A percentile compares a stretch with the other conserved stretches of the same genome.
These are phyloP conservation scores for Ustilago sp. DNA, from an alignment of 1,284 basidiomycete species.

Conservation along the genomic window DNA sequence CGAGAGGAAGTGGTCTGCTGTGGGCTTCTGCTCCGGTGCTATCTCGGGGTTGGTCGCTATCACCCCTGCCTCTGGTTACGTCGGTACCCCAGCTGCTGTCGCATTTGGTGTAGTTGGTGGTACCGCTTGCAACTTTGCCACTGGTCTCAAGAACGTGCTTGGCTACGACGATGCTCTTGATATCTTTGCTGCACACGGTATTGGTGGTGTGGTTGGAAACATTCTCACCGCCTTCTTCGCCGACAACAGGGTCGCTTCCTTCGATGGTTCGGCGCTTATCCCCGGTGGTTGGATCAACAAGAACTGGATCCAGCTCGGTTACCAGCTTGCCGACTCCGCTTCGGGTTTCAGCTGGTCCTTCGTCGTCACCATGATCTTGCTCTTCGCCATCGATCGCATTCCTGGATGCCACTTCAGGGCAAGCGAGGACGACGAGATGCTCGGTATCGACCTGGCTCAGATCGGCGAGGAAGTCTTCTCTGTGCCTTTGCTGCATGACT, in stretches of 20 bases:
- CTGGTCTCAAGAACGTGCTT: slow-evolving; percentile 81
- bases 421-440: slow-evolving; percentile 84
- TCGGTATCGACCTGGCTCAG: slow-evolving; percentile 92
- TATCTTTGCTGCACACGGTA: slow-evolving; percentile 87
- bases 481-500: slow-evolving; percentile 33
- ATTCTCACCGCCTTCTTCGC: slow-evolving; percentile 88
- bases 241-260: slow-evolving; percentile 82
- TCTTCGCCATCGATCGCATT: slow-evolving; percentile 92
- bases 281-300: slow-evolving; percentile 92
- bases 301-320: slow-evolving; percentile 78
- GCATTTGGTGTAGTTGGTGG: slow-evolving; percentile 79
- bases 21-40: slow-evolving; percentile 96
- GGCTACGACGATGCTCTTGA: slow-evolving; percentile 72
- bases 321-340: slow-evolving; percentile 85
- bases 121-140: slow-evolving; percentile 89
- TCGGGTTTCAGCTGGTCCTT: slow-evolving; percentile 65
- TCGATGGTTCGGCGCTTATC: slow-evolving; percentile 73
- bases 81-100: slow-evolving; percentile 63
- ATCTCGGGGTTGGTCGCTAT: slow-evolving; percentile 84
- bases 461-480: slow-evolving; percentile 78
- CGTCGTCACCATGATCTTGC: slow-evolving; percentile 75
- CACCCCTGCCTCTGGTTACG: slow-evolving; percentile 75
- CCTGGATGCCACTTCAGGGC: slow-evolving; percentile 84
- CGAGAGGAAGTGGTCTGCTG: slow-evolving; percentile 73
- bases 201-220: slow-evolving; percentile 90